These are phyloP conservation scores for Linum tenue DNA, from an alignment of 345 rosid genomes.

Conservation along the genomic window DNA sequence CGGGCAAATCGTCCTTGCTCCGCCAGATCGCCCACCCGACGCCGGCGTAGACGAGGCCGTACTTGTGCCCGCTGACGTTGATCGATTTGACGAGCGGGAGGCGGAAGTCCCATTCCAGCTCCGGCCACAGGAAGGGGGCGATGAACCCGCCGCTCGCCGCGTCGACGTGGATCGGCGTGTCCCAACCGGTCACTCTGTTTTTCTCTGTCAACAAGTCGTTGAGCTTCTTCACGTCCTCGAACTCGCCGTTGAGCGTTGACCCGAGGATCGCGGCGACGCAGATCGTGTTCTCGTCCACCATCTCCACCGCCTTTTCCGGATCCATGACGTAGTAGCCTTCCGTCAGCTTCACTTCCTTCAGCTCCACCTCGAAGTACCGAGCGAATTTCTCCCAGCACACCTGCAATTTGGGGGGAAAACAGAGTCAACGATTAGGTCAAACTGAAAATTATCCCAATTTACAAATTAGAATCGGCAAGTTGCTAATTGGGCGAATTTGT, in stretches of 20 bases:
- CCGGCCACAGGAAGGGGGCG: constrained; percentile 89
- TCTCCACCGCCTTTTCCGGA: constrained; percentile 76
- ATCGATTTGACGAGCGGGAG: constrained; percentile 85
- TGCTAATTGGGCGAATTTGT: too few species aligned
- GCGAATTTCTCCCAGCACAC: constrained; percentile 96
- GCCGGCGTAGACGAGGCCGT: constrained; percentile 5
- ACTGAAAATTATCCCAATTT: too few species aligned
- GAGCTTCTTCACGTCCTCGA: constrained; percentile 84
- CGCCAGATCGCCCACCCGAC: constrained; percentile 46
- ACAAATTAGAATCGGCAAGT: too few species aligned
- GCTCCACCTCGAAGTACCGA: constrained; percentile 84
- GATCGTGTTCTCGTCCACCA: constrained; percentile 95
- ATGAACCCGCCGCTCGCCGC: constrained; percentile 96
- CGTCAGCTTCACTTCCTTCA: constrained; percentile 74
- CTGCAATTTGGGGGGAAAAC: constrained; percentile 16
- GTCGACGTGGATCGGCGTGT: constrained; percentile 89
- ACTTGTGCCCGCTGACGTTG: constrained; percentile 59
- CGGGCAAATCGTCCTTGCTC: constrained; percentile 27
- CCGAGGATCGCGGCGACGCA: constrained; percentile 92
- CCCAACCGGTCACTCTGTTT: constrained; percentile 81
- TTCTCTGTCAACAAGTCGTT: constrained; percentile 61
- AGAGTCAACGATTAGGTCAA: background rate
- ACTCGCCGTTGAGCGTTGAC: constrained; percentile 88
- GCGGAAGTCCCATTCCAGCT: constrained; percentile 89
- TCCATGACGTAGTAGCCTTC: constrained; percentile 96